Percentiles rank a stretch among this genome's conserved stretches.
phyloP scores from a whole-genome alignment of 192 early-diverging fungal genomes.

The Obelidium mucronatum region DNA sequence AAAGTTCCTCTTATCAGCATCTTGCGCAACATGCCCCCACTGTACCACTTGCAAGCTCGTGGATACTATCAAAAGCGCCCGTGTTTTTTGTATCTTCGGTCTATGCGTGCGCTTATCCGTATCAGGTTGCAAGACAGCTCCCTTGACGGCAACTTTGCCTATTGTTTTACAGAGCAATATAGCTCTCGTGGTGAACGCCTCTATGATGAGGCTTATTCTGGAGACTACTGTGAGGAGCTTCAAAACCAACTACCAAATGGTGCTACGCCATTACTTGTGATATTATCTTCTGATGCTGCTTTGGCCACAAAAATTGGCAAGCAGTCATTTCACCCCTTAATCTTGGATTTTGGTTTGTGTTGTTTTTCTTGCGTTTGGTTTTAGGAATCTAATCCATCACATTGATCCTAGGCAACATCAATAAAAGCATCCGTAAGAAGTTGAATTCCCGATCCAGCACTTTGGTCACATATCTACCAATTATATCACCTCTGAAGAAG shows the following conservation, averaged over 20 bases:
- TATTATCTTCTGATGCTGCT: slow-evolving; percentile 1
- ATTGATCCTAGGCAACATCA: no score
- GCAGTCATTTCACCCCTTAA: not conserved
- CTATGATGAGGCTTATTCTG: not conserved
- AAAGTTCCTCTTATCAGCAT: not conserved
- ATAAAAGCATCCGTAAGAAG: not conserved
- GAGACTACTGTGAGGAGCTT: not conserved
- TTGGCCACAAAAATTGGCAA: slow-evolving; percentile 3
- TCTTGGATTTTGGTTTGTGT: not conserved
- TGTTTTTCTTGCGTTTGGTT: no score
- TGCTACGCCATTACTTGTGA: not conserved
- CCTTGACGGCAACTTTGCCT: not conserved
- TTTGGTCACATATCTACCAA: not conserved
- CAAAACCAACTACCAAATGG: not conserved
- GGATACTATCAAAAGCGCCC: not conserved
- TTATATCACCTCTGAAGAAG: not conserved
- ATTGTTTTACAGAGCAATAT: not conserved
- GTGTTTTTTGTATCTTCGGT: not conserved
- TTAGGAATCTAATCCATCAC: no score
- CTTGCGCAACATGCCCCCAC: not conserved
- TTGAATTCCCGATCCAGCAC: not conserved
- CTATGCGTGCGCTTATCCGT: not conserved
- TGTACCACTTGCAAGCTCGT: not conserved
- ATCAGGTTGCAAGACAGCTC: not conserved
- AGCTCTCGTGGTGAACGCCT: not conserved